Base-by-base conservation (phyloP, 257 asterid genomes). In the Haberlea rhodopensis region DNA sequence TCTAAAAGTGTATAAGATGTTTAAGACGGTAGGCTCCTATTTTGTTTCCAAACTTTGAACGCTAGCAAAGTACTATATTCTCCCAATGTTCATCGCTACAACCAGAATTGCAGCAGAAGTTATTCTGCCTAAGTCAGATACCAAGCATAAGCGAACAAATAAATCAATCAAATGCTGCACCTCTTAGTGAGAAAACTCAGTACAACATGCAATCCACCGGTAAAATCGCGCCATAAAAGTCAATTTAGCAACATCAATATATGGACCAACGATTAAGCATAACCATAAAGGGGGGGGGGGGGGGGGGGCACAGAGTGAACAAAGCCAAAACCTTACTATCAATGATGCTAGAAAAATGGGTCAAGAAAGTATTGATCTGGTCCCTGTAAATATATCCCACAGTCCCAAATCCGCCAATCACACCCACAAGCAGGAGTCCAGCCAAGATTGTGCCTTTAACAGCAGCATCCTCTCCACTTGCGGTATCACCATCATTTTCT, bases 341-440 rank as follows among this genome's bases (percentile, higher is more conserved):
- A 67, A 91, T 82, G 73, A 87, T 71, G 62, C 77, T 87, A 22
- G 96, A 80, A 65, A 91, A 83, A 66, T 91, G 95, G 68, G 78
- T 76, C 86, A 94, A 84, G 78, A 90, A 84, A 63, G 72, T 83
- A 78, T 87, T 94, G 76, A 94, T 81, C 87, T 89, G 99, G 34
- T 94, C 97, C 80, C 66, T 85, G 74, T 87, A 92, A 2, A 87
- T 34, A 72, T 87, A 92, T 15, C 99, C 97, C 69, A 79, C 82
- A 25, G 84, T 49, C 26, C 96, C 99, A 64, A 87, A 87, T 4
- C 99, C 97, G 60, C 99, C 99, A 77, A 89, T 85, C 58, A 85
- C 80, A 49, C 85, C 87, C 19, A 84, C 56, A 32, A 84, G 85
- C 79, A 84, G 56, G 67, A 84, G 73, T 23, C 87, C 90, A 2